phyloP scores from a whole-genome alignment of 202 grass and related monocot species.

The Schoenoplectus tabernaemontani region DNA sequence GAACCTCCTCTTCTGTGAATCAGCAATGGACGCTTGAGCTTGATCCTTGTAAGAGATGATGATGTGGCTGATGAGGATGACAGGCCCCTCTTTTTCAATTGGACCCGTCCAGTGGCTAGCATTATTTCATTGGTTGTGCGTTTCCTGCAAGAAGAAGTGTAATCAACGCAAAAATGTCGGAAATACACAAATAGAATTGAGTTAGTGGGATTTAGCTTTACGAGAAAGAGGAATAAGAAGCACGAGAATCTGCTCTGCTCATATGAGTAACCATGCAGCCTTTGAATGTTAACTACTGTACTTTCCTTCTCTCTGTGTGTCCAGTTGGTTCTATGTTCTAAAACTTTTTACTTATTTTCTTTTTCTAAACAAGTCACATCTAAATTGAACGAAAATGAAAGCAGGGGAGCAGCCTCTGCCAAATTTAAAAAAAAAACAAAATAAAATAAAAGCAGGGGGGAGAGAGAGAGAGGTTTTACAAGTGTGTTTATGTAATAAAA shows the following conservation, averaged over 20 bases:
- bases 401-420: no score
- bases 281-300: constrained; percentile 3
- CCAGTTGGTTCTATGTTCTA: not conserved
- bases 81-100: constrained; percentile 17
- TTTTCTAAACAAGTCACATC: not conserved
- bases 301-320: not conserved
- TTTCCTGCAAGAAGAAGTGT: constrained; percentile 7
- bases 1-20: constrained; percentile 22
- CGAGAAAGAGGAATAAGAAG: not conserved
- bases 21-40: constrained; percentile 36
- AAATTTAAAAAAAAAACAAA: no score
- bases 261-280: not conserved
- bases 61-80: constrained; percentile 35
- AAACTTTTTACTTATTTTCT: not conserved
- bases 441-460: not conserved
- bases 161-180: not conserved
- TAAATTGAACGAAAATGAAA: not conserved
- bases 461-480: not conserved
- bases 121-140: not conserved
- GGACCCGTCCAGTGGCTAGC: constrained; percentile 13
- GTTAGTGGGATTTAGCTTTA: not conserved
- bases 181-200: not conserved
- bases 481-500: not conserved
- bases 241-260: not conserved
- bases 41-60: constrained; percentile 28